Percentiles rank a stretch among this genome's conserved stretches.
These are phyloP conservation scores for Neotropicomus parvogracilis DNA, from an alignment of 1,284 basidiomycete species.

Conservation along the genomic window DNA sequence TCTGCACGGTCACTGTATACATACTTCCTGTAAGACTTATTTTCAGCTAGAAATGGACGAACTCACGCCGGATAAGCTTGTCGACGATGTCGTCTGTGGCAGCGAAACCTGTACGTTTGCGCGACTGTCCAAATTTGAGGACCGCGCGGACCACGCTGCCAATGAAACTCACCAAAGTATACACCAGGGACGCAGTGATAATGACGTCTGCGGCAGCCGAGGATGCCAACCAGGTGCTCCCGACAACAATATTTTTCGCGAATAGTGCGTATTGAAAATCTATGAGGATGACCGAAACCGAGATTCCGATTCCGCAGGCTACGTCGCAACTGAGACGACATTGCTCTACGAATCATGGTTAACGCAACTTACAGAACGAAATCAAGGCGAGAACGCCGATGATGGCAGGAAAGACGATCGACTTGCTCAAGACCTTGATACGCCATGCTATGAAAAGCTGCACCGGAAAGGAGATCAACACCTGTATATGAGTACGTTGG, in stretches of 20 bases:
- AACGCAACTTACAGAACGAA: conserved; percentile 36
- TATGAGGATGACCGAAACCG: conserved; percentile 25
- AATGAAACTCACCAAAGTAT: conserved; percentile 37
- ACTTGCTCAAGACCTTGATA: conserved; percentile 43
- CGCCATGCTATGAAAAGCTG: conserved; percentile 55
- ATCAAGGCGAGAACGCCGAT: conserved; percentile 38
- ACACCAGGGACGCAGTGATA: conserved; percentile 45
- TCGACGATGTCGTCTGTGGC: conserved; percentile 16
- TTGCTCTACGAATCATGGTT: neutral
- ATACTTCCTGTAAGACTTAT: neutral
- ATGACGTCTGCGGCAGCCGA: conserved; percentile 44
- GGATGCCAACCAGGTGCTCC: conserved; percentile 47
- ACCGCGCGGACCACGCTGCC: neutral
- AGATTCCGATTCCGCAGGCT: conserved; percentile 48
- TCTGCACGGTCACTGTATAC: conserved; percentile 21
- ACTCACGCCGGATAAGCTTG: conserved; percentile 17
- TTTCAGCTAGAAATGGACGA: neutral
- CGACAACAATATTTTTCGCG: conserved; percentile 33
- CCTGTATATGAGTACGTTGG: conserved; percentile 29
- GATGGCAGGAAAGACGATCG: conserved; percentile 35
- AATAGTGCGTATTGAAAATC: conserved; percentile 10
- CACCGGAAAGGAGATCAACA: conserved; percentile 46
- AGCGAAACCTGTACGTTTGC: conserved; percentile 16
- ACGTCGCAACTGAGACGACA: neutral
- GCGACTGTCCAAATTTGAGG: conserved; percentile 5